Evolutionary conservation across 2,329 filamentous ascomycete genomes (phyloP).

Genomic region (Orbilia blumenaviensis): DNA sequence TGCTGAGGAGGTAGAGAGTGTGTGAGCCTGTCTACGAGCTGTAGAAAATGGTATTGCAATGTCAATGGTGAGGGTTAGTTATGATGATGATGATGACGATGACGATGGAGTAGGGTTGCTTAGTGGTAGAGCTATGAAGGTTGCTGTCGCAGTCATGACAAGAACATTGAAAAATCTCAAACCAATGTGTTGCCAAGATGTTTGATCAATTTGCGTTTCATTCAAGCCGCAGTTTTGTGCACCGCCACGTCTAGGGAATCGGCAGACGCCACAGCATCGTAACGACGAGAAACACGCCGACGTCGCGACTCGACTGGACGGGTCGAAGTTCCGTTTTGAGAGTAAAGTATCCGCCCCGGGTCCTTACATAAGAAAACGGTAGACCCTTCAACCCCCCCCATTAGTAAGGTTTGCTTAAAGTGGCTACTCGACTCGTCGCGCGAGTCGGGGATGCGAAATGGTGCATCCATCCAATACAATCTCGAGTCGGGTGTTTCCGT

Average conservation of each 20-base stretch:
- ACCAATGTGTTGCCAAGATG: neutral
- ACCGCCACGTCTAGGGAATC: neutral
- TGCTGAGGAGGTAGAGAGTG: neutral
- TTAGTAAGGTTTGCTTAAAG: neutral
- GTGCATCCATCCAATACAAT: neutral
- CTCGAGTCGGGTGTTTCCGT: neutral
- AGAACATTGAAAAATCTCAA: neutral
- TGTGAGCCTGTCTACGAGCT: no score
- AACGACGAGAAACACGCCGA: neutral
- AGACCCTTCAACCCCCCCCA: neutral
- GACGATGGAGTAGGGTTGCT: neutral
- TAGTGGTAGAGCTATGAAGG: neutral
- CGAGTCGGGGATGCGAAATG: no score
- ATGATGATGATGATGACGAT: neutral
- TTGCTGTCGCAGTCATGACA: constrained; percentile 2
- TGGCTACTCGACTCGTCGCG: neutral
- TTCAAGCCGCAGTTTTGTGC: neutral
- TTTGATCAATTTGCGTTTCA: neutral
- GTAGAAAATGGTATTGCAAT: neutral
- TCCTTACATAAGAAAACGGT: constrained; percentile 7
- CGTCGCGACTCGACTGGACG: neutral
- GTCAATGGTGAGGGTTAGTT: neutral
- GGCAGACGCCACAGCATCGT: neutral
- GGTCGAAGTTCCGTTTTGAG: neutral
- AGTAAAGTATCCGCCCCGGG: neutral